Conservation (phyloP, 768 basidiomycete genomes). For the Asterophora lycoperdoides region DNA sequence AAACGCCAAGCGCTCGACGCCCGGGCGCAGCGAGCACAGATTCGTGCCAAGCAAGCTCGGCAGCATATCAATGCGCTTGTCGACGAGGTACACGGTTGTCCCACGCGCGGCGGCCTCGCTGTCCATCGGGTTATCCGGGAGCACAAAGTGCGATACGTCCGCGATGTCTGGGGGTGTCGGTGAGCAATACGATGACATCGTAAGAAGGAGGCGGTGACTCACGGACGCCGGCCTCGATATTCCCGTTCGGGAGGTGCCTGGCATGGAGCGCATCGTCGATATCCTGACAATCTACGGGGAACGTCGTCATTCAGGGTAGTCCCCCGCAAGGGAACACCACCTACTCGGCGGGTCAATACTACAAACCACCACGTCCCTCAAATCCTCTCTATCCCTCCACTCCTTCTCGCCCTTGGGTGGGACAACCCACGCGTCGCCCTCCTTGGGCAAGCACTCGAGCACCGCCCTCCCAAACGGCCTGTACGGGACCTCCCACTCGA, state of each 20-base stretch:
- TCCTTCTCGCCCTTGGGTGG: constrained; percentile 56
- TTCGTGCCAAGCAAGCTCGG: constrained; percentile 93
- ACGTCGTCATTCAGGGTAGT: background rate
- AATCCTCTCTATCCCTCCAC: constrained; percentile 86
- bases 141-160: constrained; percentile 96
- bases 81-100: constrained; percentile 96
- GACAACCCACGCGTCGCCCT: constrained; percentile 92
- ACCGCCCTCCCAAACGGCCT: constrained; percentile 96
- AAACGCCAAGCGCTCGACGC: constrained; percentile 93
- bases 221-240: constrained; percentile 98
- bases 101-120: constrained; percentile 92
- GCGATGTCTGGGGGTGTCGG: constrained; percentile 71
- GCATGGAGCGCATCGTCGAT: constrained; percentile 98
- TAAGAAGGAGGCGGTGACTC: constrained; percentile 36
- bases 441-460: constrained; percentile 79
- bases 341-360: constrained; percentile 95
- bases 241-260: constrained; percentile 79
- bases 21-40: constrained; percentile 86
- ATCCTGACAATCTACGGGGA: constrained; percentile 79
- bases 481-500: constrained; percentile 96
- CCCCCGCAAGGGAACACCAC: constrained; percentile 1
- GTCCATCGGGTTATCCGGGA: constrained; percentile 93
- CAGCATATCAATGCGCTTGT: constrained; percentile 98
- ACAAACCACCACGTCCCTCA: constrained; percentile 82
- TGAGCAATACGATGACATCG: no score